Percentiles rank a stretch among this genome's conserved stretches.
Evolutionary conservation across 2,329 filamentous ascomycete species (phyloP).

Genomic region (Sarocladium oryzae): DNA sequence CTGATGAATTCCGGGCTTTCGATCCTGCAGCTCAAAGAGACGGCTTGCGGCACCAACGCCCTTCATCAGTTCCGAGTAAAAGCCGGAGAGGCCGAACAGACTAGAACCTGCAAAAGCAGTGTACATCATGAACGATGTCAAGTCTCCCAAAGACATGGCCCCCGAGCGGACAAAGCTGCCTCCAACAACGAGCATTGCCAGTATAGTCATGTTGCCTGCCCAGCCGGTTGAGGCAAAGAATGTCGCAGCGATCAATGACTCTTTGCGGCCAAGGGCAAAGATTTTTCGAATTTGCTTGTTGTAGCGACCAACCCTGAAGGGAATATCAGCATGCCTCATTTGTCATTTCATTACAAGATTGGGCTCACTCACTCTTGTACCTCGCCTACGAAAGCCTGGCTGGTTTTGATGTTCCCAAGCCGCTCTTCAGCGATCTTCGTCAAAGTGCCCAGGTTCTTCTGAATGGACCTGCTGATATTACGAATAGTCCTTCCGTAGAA

Average conservation of each 20-base stretch:
- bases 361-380: constrained; percentile 65
- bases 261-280: constrained; percentile 78
- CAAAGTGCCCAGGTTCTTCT: constrained; percentile 85
- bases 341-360: no score
- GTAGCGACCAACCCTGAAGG: constrained; percentile 62
- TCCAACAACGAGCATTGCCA: constrained; percentile 83
- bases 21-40: constrained; percentile 91
- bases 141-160: constrained; percentile 79
- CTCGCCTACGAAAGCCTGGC: constrained; percentile 92
- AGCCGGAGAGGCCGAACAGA: constrained; percentile 88
- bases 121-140: constrained; percentile 98
- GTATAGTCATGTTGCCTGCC: constrained; percentile 92
- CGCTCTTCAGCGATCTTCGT: constrained; percentile 98
- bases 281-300: constrained; percentile 89
- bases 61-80: constrained; percentile 99
- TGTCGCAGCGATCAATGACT: constrained; percentile 81
- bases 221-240: constrained; percentile 87
- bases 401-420: constrained; percentile 93
- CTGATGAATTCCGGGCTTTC: constrained; percentile 76
- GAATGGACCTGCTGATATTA: constrained; percentile 84
- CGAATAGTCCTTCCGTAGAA: constrained; percentile 86
- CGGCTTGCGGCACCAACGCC: constrained; percentile 95
- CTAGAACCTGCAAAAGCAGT: constrained; percentile 80
- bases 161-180: constrained; percentile 85
- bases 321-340: no score